phyloP scores from a whole-genome alignment of 768 basidiomycete species.

The Amanita phalloides region DNA sequence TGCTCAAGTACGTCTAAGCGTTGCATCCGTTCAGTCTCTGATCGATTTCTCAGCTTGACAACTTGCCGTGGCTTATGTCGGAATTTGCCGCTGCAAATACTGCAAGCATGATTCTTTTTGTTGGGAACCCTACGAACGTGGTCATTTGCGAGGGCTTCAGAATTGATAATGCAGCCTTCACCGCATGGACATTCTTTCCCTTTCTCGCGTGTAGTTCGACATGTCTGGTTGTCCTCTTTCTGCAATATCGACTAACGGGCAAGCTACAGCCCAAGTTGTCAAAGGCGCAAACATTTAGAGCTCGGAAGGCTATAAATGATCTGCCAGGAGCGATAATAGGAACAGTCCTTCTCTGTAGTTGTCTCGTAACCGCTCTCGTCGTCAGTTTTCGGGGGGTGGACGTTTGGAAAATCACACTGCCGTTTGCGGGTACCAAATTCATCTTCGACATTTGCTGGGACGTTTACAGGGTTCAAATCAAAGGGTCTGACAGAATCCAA shows the following conservation, averaged over 20 bases:
- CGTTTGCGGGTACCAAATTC: conserved; percentile 69
- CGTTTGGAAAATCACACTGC: conserved; percentile 78
- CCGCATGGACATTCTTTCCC: conserved; percentile 75
- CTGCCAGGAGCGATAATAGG: conserved; percentile 68
- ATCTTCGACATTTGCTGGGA: conserved; percentile 56
- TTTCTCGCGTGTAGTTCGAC: conserved; percentile 59
- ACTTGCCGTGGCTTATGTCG: conserved; percentile 60
- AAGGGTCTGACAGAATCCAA: background rate
- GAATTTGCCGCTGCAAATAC: conserved; percentile 78
- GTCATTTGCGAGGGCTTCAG: conserved; percentile 83
- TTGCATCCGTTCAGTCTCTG: background rate
- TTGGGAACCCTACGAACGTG: conserved; percentile 91
- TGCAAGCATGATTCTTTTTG: conserved; percentile 64
- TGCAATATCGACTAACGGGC: conserved; percentile 48
- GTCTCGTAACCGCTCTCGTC: conserved; percentile 65
- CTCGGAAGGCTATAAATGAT: conserved; percentile 61
- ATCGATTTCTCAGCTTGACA: conserved; percentile 23
- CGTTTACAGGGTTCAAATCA: conserved; percentile 30
- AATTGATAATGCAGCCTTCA: conserved; percentile 69
- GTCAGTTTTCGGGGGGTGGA: conserved; percentile 69
- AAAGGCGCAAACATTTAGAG: conserved; percentile 26
- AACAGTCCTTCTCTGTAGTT: conserved; percentile 48
- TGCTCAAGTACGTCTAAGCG: conserved; percentile 22
- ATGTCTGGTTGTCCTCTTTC: conserved; percentile 45
- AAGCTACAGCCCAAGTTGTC: conserved; percentile 40